A percentile compares a stretch with the other conserved stretches of the same genome.
Conservation (phyloP, 345 rosid genomes). For the Mangifera indica region DNA sequence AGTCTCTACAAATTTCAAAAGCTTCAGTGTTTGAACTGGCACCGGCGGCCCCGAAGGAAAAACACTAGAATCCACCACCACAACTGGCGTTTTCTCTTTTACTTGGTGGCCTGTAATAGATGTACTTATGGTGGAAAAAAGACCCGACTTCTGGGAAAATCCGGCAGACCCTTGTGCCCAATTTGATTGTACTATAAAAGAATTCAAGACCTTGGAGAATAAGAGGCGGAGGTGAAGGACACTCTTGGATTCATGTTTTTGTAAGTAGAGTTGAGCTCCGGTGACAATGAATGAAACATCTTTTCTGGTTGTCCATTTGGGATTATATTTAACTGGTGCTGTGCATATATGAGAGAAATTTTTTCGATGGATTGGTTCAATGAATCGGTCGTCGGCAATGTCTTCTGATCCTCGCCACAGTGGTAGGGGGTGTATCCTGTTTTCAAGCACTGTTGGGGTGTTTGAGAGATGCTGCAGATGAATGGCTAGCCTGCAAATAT, state of each 20-base stretch:
- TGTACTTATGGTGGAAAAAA: conserved; percentile 67
- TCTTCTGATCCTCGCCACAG: conserved; percentile 74
- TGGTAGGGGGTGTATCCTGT: conserved; percentile 48
- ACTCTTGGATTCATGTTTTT: conserved; percentile 56
- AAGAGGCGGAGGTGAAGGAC: conserved; percentile 77
- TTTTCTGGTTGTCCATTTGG: conserved; percentile 40
- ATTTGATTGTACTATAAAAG: conserved; percentile 39
- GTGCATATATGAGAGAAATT: conserved; percentile 73
- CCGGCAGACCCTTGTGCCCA: conserved; percentile 60
- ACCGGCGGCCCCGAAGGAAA: conserved; percentile 86
- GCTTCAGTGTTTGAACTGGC: conserved; percentile 63
- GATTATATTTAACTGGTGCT: conserved; percentile 64
- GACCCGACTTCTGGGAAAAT: conserved; percentile 63
- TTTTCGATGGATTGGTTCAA: conserved; percentile 58
- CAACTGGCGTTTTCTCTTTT: conserved; percentile 36
- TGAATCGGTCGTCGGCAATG: conserved; percentile 32
- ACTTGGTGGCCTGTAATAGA: conserved; percentile 44
- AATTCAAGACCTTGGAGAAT: conserved; percentile 59
- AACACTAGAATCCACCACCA: conserved; percentile 72
- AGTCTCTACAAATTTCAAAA: conserved; percentile 67
- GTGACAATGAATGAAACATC: conserved; percentile 71
- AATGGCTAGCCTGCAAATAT: conserved; percentile 53
- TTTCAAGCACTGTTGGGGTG: conserved; percentile 46
- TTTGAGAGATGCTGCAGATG: conserved; percentile 73
- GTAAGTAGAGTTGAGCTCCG: conserved; percentile 78